Evolutionary conservation across 2,329 filamentous ascomycete species (phyloP).

Genomic region (Fusarium proliferatum): DNA sequence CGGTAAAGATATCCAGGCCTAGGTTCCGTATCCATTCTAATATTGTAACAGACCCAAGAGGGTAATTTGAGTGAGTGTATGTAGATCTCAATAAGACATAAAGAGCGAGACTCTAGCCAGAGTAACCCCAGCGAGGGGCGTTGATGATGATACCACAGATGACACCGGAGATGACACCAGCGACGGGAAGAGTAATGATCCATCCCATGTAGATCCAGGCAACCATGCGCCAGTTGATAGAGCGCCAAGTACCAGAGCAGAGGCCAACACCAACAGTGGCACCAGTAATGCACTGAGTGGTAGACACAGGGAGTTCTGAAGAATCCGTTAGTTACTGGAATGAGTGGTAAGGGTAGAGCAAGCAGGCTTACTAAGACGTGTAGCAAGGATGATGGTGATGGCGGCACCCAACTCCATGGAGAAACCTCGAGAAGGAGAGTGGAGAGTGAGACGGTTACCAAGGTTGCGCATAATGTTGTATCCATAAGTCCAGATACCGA

Average conservation of each 20-base stretch:
- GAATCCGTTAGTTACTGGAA: not conserved
- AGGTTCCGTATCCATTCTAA: slow-evolving; percentile 1
- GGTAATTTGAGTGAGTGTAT: not conserved
- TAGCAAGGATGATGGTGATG: slow-evolving; percentile 72
- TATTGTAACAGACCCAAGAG: not conserved
- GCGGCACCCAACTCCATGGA: slow-evolving; percentile 70
- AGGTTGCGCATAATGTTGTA: slow-evolving; percentile 74
- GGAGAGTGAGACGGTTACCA: slow-evolving; percentile 70
- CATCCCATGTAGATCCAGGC: slow-evolving; percentile 69
- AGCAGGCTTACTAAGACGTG: slow-evolving; percentile 61
- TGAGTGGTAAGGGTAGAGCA: fast-evolving
- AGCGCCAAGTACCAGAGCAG: slow-evolving; percentile 67
- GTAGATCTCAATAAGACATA: not conserved
- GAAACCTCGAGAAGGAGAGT: slow-evolving; percentile 69
- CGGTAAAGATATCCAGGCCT: not conserved
- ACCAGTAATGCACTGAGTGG: slow-evolving; percentile 73
- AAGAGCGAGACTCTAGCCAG: not conserved
- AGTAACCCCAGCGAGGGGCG: slow-evolving; percentile 62
- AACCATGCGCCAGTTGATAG: slow-evolving; percentile 73
- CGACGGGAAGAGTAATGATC: slow-evolving; percentile 69
- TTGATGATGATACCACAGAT: slow-evolving; percentile 73
- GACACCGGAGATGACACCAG: slow-evolving; percentile 68
- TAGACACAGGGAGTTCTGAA: slow-evolving; percentile 69
- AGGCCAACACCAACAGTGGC: slow-evolving; percentile 72
- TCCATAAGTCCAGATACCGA: slow-evolving; percentile 71